Conservation (phyloP, 1,139 yeast genomes). For the Pichia sp. region DNA sequence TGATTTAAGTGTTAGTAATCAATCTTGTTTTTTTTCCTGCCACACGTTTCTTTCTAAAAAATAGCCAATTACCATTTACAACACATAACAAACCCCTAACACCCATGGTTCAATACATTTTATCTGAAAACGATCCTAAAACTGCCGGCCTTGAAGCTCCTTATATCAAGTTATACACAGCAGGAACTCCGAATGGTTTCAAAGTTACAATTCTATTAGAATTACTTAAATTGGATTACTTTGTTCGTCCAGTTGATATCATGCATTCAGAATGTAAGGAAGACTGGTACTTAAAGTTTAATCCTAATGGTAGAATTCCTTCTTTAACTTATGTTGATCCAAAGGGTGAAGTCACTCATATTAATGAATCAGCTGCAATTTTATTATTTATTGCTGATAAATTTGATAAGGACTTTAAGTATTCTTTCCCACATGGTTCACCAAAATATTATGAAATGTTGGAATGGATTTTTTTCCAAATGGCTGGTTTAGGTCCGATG, state of each 20-base stretch:
- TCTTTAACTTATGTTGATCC: constrained; percentile 42
- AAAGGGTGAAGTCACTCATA: constrained; percentile 33
- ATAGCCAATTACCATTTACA: background rate
- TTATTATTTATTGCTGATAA: constrained; percentile 49
- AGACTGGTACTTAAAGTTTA: constrained; percentile 47
- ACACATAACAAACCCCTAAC: background rate
- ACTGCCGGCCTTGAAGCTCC: constrained; percentile 30
- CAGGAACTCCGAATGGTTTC: constrained; percentile 52
- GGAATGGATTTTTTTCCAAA: constrained; percentile 50
- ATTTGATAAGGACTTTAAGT: constrained; percentile 48
- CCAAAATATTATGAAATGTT: constrained; percentile 43
- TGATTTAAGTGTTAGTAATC: too few relatives aligned
- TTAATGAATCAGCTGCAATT: constrained; percentile 57
- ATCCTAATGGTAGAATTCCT: constrained; percentile 62
- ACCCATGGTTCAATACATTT: constrained; percentile 22
- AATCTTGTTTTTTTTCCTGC: background rate
- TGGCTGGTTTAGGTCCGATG: constrained; percentile 57
- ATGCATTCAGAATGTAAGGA: constrained; percentile 36
- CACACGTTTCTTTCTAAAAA: background rate
- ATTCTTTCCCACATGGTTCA: constrained; percentile 40
- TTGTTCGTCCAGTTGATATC: constrained; percentile 38
- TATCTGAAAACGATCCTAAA: constrained; percentile 32
- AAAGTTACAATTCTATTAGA: constrained; percentile 46
- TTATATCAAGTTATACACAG: constrained; percentile 39
- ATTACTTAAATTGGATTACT: constrained; percentile 42